Evolutionary conservation across 805 yeast species (phyloP), one percentile per base, ranked within the genome.

Genomic region (Wickerhamiella cacticola): DNA sequence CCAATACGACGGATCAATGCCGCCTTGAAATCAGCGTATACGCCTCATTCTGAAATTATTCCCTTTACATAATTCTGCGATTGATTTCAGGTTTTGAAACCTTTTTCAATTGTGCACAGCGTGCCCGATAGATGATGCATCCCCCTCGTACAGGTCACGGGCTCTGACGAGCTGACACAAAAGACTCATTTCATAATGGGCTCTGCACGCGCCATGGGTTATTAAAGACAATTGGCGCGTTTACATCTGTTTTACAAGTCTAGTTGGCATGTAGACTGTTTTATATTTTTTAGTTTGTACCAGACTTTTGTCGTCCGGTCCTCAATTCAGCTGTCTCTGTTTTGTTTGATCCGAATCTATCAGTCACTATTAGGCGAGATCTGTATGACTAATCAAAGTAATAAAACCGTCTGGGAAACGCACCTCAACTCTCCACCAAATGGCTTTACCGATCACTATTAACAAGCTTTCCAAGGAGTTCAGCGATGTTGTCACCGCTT

Each of bases 381-480:
- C 21, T 6, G 21, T 15, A 18, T 36, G 41, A 36, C 41, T 36
- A 36, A 36, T 36, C 24, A 8, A 19, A 13, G 26, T 12, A 19
- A 19, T 21, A 36, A 36, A 22, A 36, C 15, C 9, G 15, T 36
- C 8, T 26, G 12, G 12, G 12, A 9, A 19, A 36, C 5, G 24
- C 21, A 13, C 25, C 12, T 22, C 5, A 5, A 15, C 31, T 24
- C 31, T 24, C 21, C 25, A n/a, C 23, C 13, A 41, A 41, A 63
- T 63, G 66, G 49, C 60, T 29, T 39, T 55, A n/a, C 66, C 66
- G 6, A 58, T 56, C 26, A 56, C 56, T 38, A 63, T 63, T 49
- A 46, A 46, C 23, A 46, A 51, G 25, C 44, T 56, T 5, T 24
- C 53, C 42, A 35, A 50, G 25, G 44, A 46, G 42, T 48, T 57